Evolutionary conservation across 257 asterid genomes (phyloP).

Genomic region (Buddleja alternifolia): DNA sequence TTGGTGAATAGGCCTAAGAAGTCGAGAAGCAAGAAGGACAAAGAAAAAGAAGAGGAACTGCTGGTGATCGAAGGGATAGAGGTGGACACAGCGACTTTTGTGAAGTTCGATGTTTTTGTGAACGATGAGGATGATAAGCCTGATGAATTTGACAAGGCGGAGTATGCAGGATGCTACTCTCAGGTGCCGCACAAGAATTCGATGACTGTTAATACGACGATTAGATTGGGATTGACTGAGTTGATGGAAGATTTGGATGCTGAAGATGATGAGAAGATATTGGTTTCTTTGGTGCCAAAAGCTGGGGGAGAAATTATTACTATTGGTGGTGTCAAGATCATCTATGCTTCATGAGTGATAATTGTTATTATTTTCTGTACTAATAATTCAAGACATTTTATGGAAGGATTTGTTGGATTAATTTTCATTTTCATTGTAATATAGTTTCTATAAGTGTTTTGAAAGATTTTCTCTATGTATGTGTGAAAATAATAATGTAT

Average conservation of each 20-base stretch:
- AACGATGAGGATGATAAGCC: slow-evolving; percentile 52
- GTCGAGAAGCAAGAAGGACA: slow-evolving; percentile 35
- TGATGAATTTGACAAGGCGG: slow-evolving; percentile 42
- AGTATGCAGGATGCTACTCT: slow-evolving; percentile 46
- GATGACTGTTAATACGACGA: slow-evolving; percentile 24
- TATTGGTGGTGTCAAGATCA: slow-evolving; percentile 49
- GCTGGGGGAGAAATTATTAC: slow-evolving; percentile 37
- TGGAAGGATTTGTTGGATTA: no score
- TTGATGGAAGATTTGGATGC: slow-evolving; percentile 48
- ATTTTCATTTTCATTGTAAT: no score
- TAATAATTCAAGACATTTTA: no score
- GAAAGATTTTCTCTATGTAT: no score
- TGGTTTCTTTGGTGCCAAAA: slow-evolving; percentile 52
- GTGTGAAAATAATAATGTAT: no score
- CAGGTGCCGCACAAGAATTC: slow-evolving; percentile 46
- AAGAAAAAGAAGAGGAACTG: slow-evolving; percentile 40
- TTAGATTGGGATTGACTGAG: slow-evolving; percentile 41
- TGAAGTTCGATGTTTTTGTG: slow-evolving; percentile 49
- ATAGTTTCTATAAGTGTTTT: no score
- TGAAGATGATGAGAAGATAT: slow-evolving; percentile 48
- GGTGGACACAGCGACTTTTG: slow-evolving; percentile 31
- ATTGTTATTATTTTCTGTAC: no score
- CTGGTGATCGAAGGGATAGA: slow-evolving; percentile 51
- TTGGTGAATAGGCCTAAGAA: slow-evolving; percentile 45
- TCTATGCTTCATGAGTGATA: slow-evolving; percentile 23